Evolutionary conservation across 352 stramenopile species (phyloP), one percentile per base, ranked within the genome.

Genomic region (Globisporangium recalcitrans): DNA sequence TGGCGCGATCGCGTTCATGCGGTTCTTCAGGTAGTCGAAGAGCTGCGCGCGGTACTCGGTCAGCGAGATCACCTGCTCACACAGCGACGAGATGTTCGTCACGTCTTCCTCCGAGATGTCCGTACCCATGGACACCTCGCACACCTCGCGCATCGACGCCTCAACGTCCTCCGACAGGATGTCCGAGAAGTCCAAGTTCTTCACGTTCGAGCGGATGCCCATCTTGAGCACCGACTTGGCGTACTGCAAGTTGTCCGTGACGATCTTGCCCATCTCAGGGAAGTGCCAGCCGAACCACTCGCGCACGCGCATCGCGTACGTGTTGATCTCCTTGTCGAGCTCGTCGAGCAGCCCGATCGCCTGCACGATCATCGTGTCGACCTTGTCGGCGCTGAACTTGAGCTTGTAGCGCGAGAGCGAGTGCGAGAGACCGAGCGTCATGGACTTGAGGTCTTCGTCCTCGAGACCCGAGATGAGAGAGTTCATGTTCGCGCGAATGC

Each of bases 271-370:
- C 79, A 99, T 97, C 70, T 99, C 97, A 16, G 90, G 92, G 62
- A 98, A 95, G 77, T 98, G 95, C 95, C 95, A 98, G 65, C 95
- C 94, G 70, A 98, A 98, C 98, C 98, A 99, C 84, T 99, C 98
- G 60, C 97, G 97, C 52, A 99, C 97, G 65, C 98, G 85, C 98
- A 99, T 99, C 49, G 98, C 98, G 85, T 99, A 99, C 63, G 97
- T 99, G 85, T 99, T 99, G 79, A 99, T 99, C 81, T 99, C 98
- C 88, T 99, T 99, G 88, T 99, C 98, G 16, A 99, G 85, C 75
- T 99, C 97, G 82, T 99, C 98, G 14, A 99, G 80, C 51, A 99
- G 80, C 13, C 96, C 96, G 56, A 99, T 99, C 14, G 98, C 97
- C 86, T 99, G 98, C 59, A 99, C 96, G 56, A 99, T 98, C 98